A percentile compares a stretch with the other conserved stretches of the same genome.
Evolutionary conservation across 192 early-diverging fungal genomes (phyloP).

Genomic region (Pilaira anomala): DNA sequence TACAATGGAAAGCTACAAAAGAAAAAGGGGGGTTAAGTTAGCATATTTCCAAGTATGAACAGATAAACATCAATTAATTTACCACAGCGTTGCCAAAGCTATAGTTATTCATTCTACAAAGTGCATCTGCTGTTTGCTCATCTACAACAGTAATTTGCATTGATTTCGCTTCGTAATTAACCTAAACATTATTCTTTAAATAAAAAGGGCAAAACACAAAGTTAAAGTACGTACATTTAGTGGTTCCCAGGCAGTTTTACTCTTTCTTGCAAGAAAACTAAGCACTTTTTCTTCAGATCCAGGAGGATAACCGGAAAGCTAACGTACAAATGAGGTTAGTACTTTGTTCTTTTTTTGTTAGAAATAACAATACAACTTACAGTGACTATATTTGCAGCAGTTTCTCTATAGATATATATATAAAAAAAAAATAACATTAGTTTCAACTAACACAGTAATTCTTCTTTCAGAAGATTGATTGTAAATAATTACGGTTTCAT

Average conservation of each 20-base stretch:
- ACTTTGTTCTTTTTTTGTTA: neutral
- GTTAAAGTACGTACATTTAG: constrained; percentile 12
- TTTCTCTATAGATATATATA: neutral
- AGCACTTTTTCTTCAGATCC: constrained; percentile 20
- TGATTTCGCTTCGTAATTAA: neutral
- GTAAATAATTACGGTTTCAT: constrained; percentile 15
- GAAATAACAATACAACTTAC: neutral
- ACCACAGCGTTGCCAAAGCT: constrained; percentile 2
- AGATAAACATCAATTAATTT: neutral
- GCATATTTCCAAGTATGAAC: neutral
- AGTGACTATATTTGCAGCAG: constrained; percentile 11
- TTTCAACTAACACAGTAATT: neutral
- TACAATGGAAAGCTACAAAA: neutral
- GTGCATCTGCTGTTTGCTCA: constrained; percentile 5
- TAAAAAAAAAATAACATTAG: neutral
- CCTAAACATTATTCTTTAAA: constrained; percentile 5
- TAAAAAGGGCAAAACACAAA: neutral
- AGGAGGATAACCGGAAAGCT: constrained; percentile 26
- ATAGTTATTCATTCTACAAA: constrained; percentile 10
- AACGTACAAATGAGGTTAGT: neutral
- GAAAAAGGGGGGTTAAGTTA: neutral
- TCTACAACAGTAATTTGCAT: constrained; percentile 13
- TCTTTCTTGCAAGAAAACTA: constrained; percentile 25
- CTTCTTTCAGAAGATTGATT: neutral
- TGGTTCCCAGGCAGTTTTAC: constrained; percentile 22